Conservation (phyloP, 768 basidiomycete genomes). For the Suillus subluteus region DNA sequence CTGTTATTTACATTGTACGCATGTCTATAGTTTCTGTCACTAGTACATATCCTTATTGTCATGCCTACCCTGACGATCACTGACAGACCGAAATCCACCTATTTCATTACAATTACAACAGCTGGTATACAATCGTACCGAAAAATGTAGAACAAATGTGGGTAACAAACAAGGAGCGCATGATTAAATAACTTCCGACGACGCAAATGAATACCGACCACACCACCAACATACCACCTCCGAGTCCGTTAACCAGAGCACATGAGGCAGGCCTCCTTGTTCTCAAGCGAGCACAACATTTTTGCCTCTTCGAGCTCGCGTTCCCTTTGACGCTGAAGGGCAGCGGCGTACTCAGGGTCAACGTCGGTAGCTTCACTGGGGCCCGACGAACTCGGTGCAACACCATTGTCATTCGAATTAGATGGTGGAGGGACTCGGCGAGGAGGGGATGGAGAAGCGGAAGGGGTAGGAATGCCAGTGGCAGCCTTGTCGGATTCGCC, state of each 20-base stretch:
- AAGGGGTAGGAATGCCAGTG: slow-evolving; percentile 26
- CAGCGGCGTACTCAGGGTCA: slow-evolving; percentile 80
- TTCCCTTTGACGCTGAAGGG: slow-evolving; percentile 68
- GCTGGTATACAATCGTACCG: slow-evolving; percentile 19
- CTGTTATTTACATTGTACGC: not conserved
- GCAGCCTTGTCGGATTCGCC: slow-evolving; percentile 21
- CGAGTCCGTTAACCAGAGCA: slow-evolving; percentile 66
- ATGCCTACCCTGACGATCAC: not conserved
- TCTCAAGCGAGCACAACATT: slow-evolving; percentile 84
- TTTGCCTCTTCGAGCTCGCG: slow-evolving; percentile 82
- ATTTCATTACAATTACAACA: slow-evolving; percentile 24
- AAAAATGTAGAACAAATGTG: slow-evolving; percentile 7
- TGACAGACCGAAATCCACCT: slow-evolving; percentile 4
- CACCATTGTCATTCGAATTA: slow-evolving; percentile 20
- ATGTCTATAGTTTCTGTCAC: not conserved
- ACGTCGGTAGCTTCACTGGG: slow-evolving; percentile 36
- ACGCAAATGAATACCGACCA: not conserved
- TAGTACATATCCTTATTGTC: not conserved
- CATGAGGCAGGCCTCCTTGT: slow-evolving; percentile 94
- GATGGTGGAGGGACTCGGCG: slow-evolving; percentile 35
- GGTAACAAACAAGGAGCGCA: slow-evolving; percentile 11
- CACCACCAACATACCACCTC: not conserved
- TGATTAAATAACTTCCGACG: slow-evolving; percentile 12
- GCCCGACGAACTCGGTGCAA: slow-evolving; percentile 21
- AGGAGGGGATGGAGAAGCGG: slow-evolving; percentile 31